phyloP scores from a whole-genome alignment of 768 basidiomycete genomes.

The Mycena amicta region DNA sequence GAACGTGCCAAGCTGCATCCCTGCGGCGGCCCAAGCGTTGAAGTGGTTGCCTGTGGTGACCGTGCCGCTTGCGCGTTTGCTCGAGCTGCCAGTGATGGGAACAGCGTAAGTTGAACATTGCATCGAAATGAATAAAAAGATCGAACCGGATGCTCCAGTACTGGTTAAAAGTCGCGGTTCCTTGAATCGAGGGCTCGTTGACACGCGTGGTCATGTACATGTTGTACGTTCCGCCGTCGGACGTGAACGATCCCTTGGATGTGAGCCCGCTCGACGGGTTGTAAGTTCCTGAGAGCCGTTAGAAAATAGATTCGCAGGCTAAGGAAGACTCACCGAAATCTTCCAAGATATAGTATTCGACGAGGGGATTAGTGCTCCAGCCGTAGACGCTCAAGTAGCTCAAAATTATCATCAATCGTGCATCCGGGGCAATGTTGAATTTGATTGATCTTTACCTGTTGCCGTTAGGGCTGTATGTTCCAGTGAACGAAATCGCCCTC shows the following conservation, averaged over 20 bases:
- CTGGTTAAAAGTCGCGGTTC: constrained; percentile 37
- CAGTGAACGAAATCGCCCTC: constrained; percentile 32
- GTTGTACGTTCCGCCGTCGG: constrained; percentile 36
- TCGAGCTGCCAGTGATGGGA: too few relatives aligned
- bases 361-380: constrained; percentile 35
- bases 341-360: constrained; percentile 39
- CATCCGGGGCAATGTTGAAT: constrained; percentile 28
- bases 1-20: constrained; percentile 30
- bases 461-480: constrained; percentile 29
- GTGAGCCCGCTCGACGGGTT: constrained; percentile 28
- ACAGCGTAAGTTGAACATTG: too few relatives aligned
- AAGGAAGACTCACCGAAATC: constrained; percentile 25
- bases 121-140: not conserved
- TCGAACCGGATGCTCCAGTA: constrained; percentile 25
- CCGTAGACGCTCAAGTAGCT: constrained; percentile 23
- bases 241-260: constrained; percentile 32
- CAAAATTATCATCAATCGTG: not conserved
- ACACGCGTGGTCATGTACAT: constrained; percentile 32
- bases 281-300: constrained; percentile 26
- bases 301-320: too few relatives aligned
- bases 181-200: constrained; percentile 38
- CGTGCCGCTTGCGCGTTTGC: constrained; percentile 20
- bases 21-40: constrained; percentile 30
- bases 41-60: constrained; percentile 33
- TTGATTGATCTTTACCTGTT: constrained; percentile 24